Evolutionary conservation across 495 filamentous ascomycete genomes (phyloP), one percentile per base, ranked within the genome.

Genomic region (Aspergillus hancockii): DNA sequence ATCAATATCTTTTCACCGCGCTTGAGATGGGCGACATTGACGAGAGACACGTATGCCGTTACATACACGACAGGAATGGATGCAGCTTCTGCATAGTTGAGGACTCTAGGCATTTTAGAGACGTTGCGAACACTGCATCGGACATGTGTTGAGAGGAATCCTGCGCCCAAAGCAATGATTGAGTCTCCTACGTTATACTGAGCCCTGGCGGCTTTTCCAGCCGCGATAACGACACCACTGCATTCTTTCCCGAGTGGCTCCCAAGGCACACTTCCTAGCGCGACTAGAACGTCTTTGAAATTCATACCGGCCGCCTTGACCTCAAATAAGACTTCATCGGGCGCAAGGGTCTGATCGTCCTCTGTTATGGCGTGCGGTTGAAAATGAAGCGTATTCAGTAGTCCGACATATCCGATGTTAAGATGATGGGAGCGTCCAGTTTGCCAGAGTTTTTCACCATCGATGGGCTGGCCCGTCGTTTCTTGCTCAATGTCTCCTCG

Each of bases 31-130:
- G 53, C 67, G 0, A 69, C 28, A 1, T 66, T 49, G 18, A 71
- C 40, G 1, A 67, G 50, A 3, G 54, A 65, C 9, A 69, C 57
- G 7, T 74, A 54, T 0, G 60, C 72, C 5, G 75, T 76, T 6
- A 22, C 34, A 49, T 67, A 76, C 0, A 64, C 63, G 23, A n/a
- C 34, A 0, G 59, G 49, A 19, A 76, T 19, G 18, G 25, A 31
- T 6, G 86, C 84, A 31, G 79, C 83, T 14, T 73, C 67, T 23
- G 82, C 78, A 54, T 85, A 81, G 4, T 73, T 63, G 59, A 86
- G 73, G 14, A 76, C 59, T 3, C 71, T 64, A 0, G 79, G 79
- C 6, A 89, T 63, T 0, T 62, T 47, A 61, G 60, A 72, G 6
- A 59, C 67, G 30, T 55, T 56, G 19, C 64, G 63, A 22, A 62